Evolutionary conservation across 192 early-diverging fungal genomes (phyloP).

Genomic region (Entomortierella lignicola): DNA sequence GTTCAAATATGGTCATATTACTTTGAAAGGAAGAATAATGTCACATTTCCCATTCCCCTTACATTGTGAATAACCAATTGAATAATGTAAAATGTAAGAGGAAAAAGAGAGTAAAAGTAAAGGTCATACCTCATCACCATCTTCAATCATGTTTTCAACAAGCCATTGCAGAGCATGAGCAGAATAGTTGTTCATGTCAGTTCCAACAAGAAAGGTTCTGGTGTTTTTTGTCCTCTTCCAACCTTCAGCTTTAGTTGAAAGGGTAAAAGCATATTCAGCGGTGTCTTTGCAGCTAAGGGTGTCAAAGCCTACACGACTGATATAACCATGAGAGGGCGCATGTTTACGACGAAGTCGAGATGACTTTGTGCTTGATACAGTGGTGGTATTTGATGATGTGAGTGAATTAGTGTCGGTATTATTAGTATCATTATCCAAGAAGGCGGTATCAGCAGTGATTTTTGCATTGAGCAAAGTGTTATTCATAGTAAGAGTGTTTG

Average conservation of each 20-base stretch:
- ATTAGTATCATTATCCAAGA: not conserved
- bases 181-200: constrained; percentile 65
- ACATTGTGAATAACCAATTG: too few relatives aligned
- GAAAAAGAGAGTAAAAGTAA: not conserved
- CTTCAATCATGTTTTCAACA: constrained; percentile 62
- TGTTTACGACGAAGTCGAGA: not conserved
- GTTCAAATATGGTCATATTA: too few relatives aligned
- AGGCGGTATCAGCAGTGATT: constrained; percentile 17
- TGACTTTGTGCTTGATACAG: constrained; percentile 13
- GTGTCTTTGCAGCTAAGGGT: constrained; percentile 41
- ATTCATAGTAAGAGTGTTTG: constrained; percentile 32
- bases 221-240: constrained; percentile 38
- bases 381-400: not conserved
- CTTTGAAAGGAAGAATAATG: too few relatives aligned
- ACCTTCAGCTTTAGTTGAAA: constrained; percentile 34
- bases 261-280: constrained; percentile 43
- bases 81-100: too few relatives aligned
- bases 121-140: constrained; percentile 60
- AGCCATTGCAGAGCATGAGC: constrained; percentile 66
- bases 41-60: too few relatives aligned
- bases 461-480: constrained; percentile 30
- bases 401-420: constrained; percentile 4
- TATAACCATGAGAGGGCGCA: constrained; percentile 25
- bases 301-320: constrained; percentile 46
- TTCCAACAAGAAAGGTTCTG: constrained; percentile 67